These are phyloP conservation scores for Boletus vinaceobasis DNA, from an alignment of 768 basidiomycete species.

Conservation along the genomic window DNA sequence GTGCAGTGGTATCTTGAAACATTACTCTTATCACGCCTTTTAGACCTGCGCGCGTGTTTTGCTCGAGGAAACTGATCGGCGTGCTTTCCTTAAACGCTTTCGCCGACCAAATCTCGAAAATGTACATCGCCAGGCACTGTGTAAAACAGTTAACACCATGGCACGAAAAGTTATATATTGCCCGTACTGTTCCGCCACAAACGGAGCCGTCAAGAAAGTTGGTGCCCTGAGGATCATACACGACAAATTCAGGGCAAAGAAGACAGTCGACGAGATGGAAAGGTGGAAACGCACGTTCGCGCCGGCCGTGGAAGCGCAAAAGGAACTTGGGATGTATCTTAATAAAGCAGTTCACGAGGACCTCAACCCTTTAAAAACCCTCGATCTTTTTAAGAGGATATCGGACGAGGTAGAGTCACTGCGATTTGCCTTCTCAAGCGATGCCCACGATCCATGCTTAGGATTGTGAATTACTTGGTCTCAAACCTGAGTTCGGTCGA, in stretches of 20 bases:
- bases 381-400: slow-evolving; percentile 89
- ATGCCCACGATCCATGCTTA: slow-evolving; percentile 29
- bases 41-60: slow-evolving; percentile 91
- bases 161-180: slow-evolving; percentile 92
- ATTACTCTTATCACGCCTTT: background rate
- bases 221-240: slow-evolving; percentile 95
- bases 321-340: slow-evolving; percentile 79
- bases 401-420: slow-evolving; percentile 70
- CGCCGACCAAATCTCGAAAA: slow-evolving; percentile 89
- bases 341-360: slow-evolving; percentile 90
- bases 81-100: slow-evolving; percentile 84
- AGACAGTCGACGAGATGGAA: slow-evolving; percentile 84
- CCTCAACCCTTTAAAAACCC: slow-evolving; percentile 88
- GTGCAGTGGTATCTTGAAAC: background rate
- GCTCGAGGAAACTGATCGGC: slow-evolving; percentile 82
- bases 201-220: slow-evolving; percentile 95
- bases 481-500: slow-evolving; percentile 83
- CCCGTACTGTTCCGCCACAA: slow-evolving; percentile 88
- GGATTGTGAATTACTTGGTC: slow-evolving; percentile 93
- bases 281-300: slow-evolving; percentile 81
- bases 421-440: background rate
- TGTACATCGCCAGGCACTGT: slow-evolving; percentile 76
- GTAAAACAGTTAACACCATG: slow-evolving; percentile 79
- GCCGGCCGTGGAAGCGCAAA: slow-evolving; percentile 79
- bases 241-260: slow-evolving; percentile 95